Evolutionary conservation across 148 eudicot genomes (phyloP).

Genomic region (Heliosperma pusillum): DNA sequence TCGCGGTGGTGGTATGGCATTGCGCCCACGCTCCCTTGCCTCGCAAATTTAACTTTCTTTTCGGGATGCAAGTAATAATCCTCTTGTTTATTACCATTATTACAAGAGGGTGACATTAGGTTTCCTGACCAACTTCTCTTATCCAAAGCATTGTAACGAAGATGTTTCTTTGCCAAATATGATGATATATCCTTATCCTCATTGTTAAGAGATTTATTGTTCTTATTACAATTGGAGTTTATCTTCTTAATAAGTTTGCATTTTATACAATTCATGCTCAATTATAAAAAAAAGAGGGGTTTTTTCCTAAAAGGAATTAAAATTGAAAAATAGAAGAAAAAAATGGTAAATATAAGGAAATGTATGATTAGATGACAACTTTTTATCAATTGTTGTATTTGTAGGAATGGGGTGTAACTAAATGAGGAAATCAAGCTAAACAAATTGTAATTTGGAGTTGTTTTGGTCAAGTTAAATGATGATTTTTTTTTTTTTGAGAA

Average conservation of each 20-base stretch:
- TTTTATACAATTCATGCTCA: constrained; percentile 39
- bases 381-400: not conserved
- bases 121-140: constrained; percentile 49
- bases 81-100: not conserved
- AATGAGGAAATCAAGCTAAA: constrained; percentile 18
- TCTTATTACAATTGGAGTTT: constrained; percentile 27
- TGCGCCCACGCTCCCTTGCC: constrained; percentile 25
- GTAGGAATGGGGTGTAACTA: constrained; percentile 5
- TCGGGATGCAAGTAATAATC: not conserved
- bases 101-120: constrained; percentile 22
- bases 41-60: constrained; percentile 22
- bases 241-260: constrained; percentile 30
- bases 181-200: not conserved
- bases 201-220: not conserved
- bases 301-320: too few species aligned
- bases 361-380: constrained; percentile 19
- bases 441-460: not conserved
- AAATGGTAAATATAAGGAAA: not conserved
- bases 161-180: not conserved
- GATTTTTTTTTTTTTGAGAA: too few species aligned
- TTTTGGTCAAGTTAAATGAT: too few species aligned
- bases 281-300: not conserved
- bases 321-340: not conserved
- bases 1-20: not conserved
- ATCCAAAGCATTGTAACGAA: constrained; percentile 18